Evolutionary conservation across 257 asterid species (phyloP), one percentile per base, ranked within the genome.

Genomic region (Petunia secreta): DNA sequence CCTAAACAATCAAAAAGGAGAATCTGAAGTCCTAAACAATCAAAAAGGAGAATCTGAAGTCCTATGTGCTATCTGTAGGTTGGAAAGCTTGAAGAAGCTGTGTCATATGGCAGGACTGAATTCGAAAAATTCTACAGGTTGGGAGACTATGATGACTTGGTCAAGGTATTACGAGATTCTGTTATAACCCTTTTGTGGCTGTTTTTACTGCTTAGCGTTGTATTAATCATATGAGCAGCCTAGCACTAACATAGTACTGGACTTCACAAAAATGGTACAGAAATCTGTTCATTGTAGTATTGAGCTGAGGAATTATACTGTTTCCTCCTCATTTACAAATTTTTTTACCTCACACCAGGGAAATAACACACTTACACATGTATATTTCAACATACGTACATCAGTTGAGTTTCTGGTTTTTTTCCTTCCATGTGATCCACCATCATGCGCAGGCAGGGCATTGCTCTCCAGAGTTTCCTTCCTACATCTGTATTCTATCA

Each of bases 41-140:
- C 69, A 63, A 36, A 36, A 25, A 25, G 25, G 25, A 25, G 25
- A 77, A 34, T 69, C 59, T 68, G 37, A 41, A 10, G n/a, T 79
- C 14, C 53, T 57, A 16, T 10, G 38, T 38, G 36, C 44, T 43
- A 11, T 77, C 34, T 80, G 80, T 88, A 92, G 99, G 90, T 75
- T 62, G 93, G 91, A 52, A 88, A 85, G 84, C 88, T 90, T 57
- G 93, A 89, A 82, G 98, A 95, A 79, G 96, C 98, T 82, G 88
- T 92, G 78, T 15, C 38, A 63, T 88, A 90, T 62, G 98, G 95
- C 74, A 86, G 96, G 87, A 83, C 85, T 62, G 92, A 92, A 63
- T 93, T 95, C 66, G 87, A 84, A 68, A 93, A 91, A 89, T 90
- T 93, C 86, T 85, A 88, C 81, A 84, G 88, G 52, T 80, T 80